These are phyloP conservation scores for Microbotryomycetes sp. DNA, from an alignment of 1,284 basidiomycete genomes.

Conservation along the genomic window DNA sequence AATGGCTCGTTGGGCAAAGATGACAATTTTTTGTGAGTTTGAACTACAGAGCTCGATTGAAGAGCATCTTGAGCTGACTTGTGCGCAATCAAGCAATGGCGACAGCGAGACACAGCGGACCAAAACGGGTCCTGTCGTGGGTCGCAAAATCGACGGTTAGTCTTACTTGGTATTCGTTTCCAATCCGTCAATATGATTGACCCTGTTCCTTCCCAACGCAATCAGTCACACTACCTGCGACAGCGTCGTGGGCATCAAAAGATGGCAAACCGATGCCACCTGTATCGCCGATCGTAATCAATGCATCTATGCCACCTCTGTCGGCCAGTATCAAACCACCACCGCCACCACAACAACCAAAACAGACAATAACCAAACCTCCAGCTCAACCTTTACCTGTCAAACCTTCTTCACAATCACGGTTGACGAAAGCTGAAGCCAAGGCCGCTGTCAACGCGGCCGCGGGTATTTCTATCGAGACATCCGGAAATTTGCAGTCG, in stretches of 20 bases:
- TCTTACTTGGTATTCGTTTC: background rate
- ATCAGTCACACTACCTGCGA: constrained; percentile 29
- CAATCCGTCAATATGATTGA: constrained; percentile 17
- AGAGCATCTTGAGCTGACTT: background rate
- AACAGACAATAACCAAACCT: constrained; percentile 19
- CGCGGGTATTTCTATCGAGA: constrained; percentile 4
- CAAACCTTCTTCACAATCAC: constrained; percentile 1
- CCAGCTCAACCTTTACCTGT: constrained; percentile 13
- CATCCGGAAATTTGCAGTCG: background rate
- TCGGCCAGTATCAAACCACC: constrained; percentile 20
- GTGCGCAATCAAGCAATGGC: background rate
- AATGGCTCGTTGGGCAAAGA: constrained; percentile 55
- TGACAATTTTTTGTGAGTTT: constrained; percentile 45
- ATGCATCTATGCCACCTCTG: constrained; percentile 27
- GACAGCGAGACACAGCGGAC: background rate
- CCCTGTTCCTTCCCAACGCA: constrained; percentile 1
- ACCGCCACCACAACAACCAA: constrained; percentile 15
- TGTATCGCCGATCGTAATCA: constrained; percentile 25
- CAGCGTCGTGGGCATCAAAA: constrained; percentile 35
- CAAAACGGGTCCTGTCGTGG: background rate
- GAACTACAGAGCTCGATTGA: background rate
- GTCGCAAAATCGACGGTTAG: background rate
- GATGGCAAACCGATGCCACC: constrained; percentile 13
- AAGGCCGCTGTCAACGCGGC: constrained; percentile 5
- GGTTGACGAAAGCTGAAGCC: constrained; percentile 17